Percentiles rank a stretch among this genome's conserved stretches.
These are phyloP conservation scores for Cucumis hystrix DNA, from an alignment of 306 rosid genomes.

Conservation along the genomic window DNA sequence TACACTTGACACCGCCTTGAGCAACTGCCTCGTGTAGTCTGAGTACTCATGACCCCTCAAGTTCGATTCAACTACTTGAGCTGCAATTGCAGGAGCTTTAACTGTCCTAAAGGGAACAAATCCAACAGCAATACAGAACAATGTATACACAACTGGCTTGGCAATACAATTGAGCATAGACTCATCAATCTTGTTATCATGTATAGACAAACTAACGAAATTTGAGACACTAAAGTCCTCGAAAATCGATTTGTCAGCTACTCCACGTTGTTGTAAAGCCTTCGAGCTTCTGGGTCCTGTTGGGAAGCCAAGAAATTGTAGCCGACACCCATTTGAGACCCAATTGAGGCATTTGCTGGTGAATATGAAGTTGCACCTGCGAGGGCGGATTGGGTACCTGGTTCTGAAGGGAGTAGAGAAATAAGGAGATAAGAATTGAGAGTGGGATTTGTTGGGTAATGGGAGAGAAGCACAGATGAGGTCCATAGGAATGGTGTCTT, in stretches of 20 bases:
- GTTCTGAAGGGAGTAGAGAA: slow-evolving; percentile 6
- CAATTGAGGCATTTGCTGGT: slow-evolving; percentile 1
- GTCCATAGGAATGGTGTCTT: slow-evolving; percentile 20
- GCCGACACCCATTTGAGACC: slow-evolving; percentile 9
- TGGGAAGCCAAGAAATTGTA: slow-evolving; percentile 13
- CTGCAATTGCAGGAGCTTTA: slow-evolving; percentile 33
- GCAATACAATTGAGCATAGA: slow-evolving; percentile 15
- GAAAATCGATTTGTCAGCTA: neutral
- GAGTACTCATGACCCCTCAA: slow-evolving; percentile 31
- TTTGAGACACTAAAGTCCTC: neutral
- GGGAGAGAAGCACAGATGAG: slow-evolving; percentile 19
- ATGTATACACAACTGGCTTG: slow-evolving; percentile 21
- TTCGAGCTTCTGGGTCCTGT: slow-evolving; percentile 10
- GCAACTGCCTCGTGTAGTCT: slow-evolving; percentile 32
- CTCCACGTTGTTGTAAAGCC: neutral
- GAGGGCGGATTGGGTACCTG: slow-evolving; percentile 15
- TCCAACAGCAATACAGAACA: slow-evolving; percentile 50
- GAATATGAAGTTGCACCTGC: slow-evolving; percentile 10
- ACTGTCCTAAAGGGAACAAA: slow-evolving; percentile 28
- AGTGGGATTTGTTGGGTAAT: slow-evolving; percentile 6
- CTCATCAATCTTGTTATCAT: slow-evolving; percentile 3
- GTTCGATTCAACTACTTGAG: slow-evolving; percentile 16
- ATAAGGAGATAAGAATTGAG: slow-evolving; percentile 7
- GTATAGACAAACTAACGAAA: neutral
- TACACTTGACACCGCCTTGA: slow-evolving; percentile 34